These are phyloP conservation scores for Annona cherimola DNA, from an alignment of 164 flowering plant species.

Conservation along the genomic window DNA sequence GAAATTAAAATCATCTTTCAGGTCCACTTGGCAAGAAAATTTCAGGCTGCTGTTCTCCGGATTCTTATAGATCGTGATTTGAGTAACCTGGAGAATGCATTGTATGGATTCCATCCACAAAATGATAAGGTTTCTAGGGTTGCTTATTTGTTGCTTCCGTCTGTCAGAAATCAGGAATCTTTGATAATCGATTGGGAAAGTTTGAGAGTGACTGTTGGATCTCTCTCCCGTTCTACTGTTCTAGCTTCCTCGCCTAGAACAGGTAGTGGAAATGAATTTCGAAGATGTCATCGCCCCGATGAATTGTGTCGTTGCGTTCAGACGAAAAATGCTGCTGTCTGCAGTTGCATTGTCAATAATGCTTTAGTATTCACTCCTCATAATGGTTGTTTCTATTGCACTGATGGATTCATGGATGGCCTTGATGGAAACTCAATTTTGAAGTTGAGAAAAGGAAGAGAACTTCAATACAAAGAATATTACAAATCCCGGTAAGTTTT, in stretches of 20 bases:
- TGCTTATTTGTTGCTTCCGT: slow-evolving; percentile 73
- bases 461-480: slow-evolving; percentile 44
- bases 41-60: slow-evolving; percentile 48
- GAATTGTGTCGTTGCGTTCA: slow-evolving; percentile 24
- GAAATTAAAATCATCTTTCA: too few species aligned
- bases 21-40: slow-evolving; percentile 59
- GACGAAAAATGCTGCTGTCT: slow-evolving; percentile 38
- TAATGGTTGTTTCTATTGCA: slow-evolving; percentile 47
- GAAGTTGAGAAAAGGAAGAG: slow-evolving; percentile 16
- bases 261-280: slow-evolving; percentile 3
- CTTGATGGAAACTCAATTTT: slow-evolving; percentile 50
- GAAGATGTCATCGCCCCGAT: slow-evolving; percentile 10
- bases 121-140: slow-evolving; percentile 14
- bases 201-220: too few species aligned
- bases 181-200: slow-evolving; percentile 46
- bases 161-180: slow-evolving; percentile 3
- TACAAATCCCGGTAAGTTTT: slow-evolving; percentile 39
- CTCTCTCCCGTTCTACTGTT: slow-evolving; percentile 22
- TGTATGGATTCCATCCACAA: slow-evolving; percentile 15
- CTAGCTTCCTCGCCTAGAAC: neutral
- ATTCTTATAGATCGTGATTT: slow-evolving; percentile 39
- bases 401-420: slow-evolving; percentile 33
- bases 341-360: slow-evolving; percentile 44
- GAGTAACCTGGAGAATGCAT: slow-evolving; percentile 25
- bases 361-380: slow-evolving; percentile 75